These are phyloP conservation scores for Trichoderma koningiopsis DNA, from an alignment of 2,329 filamentous ascomycete species.

Conservation along the genomic window DNA sequence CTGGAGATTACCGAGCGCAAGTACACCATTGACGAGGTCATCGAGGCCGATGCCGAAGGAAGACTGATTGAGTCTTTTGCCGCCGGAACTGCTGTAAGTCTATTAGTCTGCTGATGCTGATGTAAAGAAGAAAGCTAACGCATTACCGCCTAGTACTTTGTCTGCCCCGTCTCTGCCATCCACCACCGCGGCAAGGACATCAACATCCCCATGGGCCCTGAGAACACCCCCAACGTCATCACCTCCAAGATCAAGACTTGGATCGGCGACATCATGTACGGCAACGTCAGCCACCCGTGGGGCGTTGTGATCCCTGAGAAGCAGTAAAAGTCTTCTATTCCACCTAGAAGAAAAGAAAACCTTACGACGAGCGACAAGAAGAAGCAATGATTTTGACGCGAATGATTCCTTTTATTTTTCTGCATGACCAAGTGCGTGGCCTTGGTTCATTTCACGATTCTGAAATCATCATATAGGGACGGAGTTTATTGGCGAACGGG, in stretches of 20 bases:
- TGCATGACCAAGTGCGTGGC: neutral
- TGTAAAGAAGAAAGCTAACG: constrained; percentile 28
- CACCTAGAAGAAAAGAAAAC: neutral
- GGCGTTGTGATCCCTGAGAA: constrained; percentile 68
- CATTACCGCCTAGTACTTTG: constrained; percentile 60
- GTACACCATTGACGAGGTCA: constrained; percentile 79
- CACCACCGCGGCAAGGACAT: constrained; percentile 68
- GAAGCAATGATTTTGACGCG: constrained; percentile 3
- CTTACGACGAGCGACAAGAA: neutral
- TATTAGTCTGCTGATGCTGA: neutral
- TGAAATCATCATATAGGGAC: neutral
- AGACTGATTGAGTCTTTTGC: constrained; percentile 83
- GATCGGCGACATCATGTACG: constrained; percentile 75
- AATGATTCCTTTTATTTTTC: constrained; percentile 5
- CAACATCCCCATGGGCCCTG: constrained; percentile 60
- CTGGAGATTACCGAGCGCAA: constrained; percentile 77
- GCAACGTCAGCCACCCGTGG: constrained; percentile 68
- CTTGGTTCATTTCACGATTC: neutral
- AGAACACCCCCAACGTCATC: constrained; percentile 53
- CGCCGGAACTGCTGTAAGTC: constrained; percentile 78
- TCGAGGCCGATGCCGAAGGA: constrained; percentile 72
- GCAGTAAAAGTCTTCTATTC: constrained; percentile 35
- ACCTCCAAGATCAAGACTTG: constrained; percentile 66
- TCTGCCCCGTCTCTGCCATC: constrained; percentile 68
- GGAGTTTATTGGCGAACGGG: constrained; percentile 25